Conservation (phyloP, 2,329 filamentous ascomycete genomes). For the Alternaria arborescens region DNA sequence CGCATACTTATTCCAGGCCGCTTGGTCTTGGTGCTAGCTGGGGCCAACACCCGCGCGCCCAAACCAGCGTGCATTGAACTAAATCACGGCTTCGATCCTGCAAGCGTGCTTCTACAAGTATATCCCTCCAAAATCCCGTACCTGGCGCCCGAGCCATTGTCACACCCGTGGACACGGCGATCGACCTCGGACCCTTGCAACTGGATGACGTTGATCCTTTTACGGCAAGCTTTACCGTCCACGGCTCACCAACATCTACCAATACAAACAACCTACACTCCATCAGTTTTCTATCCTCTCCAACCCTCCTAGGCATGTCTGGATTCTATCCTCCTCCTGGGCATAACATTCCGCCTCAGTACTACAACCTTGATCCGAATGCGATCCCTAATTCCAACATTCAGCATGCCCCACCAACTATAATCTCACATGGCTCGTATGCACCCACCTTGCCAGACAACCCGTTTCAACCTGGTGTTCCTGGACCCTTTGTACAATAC, state of each 20-base stretch:
- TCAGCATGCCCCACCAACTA: constrained; percentile 38
- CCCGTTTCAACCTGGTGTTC: constrained; percentile 42
- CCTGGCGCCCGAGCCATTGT: constrained; percentile 41
- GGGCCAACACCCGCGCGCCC: constrained; percentile 42
- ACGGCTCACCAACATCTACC: constrained; percentile 29
- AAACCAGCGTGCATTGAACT: constrained; percentile 38
- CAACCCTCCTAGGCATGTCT: constrained; percentile 44
- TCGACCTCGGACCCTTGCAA: constrained; percentile 47
- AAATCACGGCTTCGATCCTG: constrained; percentile 29
- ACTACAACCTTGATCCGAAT: constrained; percentile 47
- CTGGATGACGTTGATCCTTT: constrained; percentile 51
- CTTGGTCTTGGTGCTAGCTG: constrained; percentile 47
- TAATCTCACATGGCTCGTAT: constrained; percentile 42
- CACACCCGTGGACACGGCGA: constrained; percentile 39
- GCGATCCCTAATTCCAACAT: constrained; percentile 32
- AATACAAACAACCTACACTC: constrained; percentile 26
- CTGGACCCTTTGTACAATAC: constrained; percentile 45
- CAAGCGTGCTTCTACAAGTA: constrained; percentile 27
- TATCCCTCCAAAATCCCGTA: constrained; percentile 32
- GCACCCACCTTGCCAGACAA: constrained; percentile 41
- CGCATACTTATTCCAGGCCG: constrained; percentile 40
- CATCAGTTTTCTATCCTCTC: constrained; percentile 26
- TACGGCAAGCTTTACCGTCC: constrained; percentile 36
- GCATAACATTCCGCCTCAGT: constrained; percentile 46
- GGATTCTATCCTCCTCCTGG: constrained; percentile 47